Conservation (phyloP, 2,329 filamentous ascomycete genomes). For the Neofusicoccum sp. region DNA sequence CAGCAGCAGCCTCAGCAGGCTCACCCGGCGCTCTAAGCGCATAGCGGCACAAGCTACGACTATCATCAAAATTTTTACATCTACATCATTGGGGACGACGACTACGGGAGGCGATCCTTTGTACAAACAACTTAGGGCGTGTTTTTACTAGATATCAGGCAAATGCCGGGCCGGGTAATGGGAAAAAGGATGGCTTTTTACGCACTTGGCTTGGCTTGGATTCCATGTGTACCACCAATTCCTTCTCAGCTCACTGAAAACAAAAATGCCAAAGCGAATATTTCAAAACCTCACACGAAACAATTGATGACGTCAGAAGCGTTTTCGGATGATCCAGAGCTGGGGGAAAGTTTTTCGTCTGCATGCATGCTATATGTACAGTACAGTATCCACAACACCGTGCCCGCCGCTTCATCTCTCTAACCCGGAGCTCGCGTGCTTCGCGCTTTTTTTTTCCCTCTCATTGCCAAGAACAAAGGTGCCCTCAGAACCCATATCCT, state of each 20-base stretch:
- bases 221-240: background rate
- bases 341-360: constrained; percentile 7
- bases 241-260: constrained; percentile 12
- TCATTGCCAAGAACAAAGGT: constrained; percentile 8
- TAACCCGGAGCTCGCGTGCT: constrained; percentile 6
- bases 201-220: background rate
- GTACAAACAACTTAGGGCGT: background rate
- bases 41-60: background rate
- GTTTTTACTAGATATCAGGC: background rate
- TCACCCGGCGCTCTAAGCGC: constrained; percentile 35
- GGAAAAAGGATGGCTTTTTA: background rate
- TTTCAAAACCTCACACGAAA: background rate
- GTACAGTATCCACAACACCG: constrained; percentile 7
- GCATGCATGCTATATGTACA: constrained; percentile 18
- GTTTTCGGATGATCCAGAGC: background rate
- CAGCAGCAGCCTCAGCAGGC: constrained; percentile 28
- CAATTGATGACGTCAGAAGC: background rate
- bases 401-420: constrained; percentile 7
- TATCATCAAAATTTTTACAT: background rate
- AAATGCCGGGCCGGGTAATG: constrained; percentile 2
- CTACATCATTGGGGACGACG: background rate
- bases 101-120: background rate
- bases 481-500: constrained; percentile 3
- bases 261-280: background rate
- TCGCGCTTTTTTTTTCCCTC: background rate